Evolutionary conservation across 257 asterid species (phyloP).

Genomic region (Jacaranda copaia): DNA sequence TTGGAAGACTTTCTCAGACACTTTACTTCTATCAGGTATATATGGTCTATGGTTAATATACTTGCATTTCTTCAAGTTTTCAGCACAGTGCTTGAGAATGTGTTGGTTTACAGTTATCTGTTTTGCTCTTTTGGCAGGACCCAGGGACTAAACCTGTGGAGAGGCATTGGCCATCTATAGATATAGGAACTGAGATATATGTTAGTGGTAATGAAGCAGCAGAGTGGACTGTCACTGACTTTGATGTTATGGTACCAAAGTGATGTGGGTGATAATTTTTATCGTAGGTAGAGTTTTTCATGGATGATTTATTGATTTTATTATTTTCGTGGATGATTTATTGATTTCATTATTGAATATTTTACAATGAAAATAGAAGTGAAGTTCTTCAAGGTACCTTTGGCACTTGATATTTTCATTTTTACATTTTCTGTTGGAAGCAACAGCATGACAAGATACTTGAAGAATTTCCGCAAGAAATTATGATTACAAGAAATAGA

Average conservation of each 20-base stretch:
- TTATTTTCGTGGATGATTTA: no score
- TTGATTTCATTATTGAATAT: no score
- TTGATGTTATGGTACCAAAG: constrained; percentile 47
- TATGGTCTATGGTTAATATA: background rate
- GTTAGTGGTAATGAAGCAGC: constrained; percentile 46
- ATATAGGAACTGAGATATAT: constrained; percentile 58
- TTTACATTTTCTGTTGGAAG: background rate
- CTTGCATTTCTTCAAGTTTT: background rate
- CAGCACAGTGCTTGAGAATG: no score
- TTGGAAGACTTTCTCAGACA: constrained; percentile 56
- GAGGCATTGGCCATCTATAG: constrained; percentile 57
- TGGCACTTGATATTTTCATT: background rate
- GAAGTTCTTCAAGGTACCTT: background rate
- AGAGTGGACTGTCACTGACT: constrained; percentile 59
- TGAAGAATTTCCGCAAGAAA: background rate
- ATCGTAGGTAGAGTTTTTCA: no score
- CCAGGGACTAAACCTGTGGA: constrained; percentile 55
- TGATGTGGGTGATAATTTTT: background rate
- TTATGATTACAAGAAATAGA: background rate
- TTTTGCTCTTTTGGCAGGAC: constrained; percentile 43
- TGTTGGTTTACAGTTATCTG: no score
- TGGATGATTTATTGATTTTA: no score
- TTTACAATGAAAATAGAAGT: background rate
- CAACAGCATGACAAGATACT: background rate
- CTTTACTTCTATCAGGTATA: constrained; percentile 58